These are phyloP conservation scores for Colletotrichum navitas DNA, from an alignment of 2,329 filamentous ascomycete genomes.

Conservation along the genomic window DNA sequence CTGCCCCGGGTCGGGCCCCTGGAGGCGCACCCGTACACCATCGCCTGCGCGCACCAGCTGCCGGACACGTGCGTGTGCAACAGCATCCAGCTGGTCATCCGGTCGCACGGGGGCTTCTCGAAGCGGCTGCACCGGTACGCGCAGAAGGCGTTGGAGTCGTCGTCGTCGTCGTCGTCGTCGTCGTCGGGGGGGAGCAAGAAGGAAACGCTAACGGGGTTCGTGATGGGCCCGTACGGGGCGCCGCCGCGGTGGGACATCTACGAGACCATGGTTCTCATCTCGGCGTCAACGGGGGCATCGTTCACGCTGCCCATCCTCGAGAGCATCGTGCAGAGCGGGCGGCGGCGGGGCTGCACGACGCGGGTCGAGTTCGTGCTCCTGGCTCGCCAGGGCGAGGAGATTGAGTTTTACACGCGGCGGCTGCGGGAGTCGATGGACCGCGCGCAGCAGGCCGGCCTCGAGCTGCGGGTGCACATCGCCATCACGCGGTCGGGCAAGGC, in stretches of 20 bases:
- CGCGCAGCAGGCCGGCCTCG: constrained; percentile 60
- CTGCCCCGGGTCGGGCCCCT: constrained; percentile 65
- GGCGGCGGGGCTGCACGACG: constrained; percentile 60
- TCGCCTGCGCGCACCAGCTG: constrained; percentile 66
- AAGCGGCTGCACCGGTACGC: constrained; percentile 60
- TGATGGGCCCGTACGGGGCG: constrained; percentile 68
- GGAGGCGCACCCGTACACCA: constrained; percentile 72
- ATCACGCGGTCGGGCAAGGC: constrained; percentile 58
- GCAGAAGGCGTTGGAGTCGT: constrained; percentile 33
- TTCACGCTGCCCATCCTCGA: constrained; percentile 72
- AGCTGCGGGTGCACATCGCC: constrained; percentile 66
- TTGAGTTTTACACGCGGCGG: constrained; percentile 67
- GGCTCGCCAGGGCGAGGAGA: constrained; percentile 64
- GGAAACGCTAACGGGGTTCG: constrained; percentile 58
- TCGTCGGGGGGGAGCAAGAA: constrained; percentile 14
- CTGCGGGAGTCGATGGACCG: constrained; percentile 59
- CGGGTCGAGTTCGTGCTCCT: constrained; percentile 67
- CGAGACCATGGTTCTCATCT: constrained; percentile 71
- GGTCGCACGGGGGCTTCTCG: constrained; percentile 69
- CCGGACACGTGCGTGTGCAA: constrained; percentile 68
- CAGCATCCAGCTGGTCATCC: constrained; percentile 70
- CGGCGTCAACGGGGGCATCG: constrained; percentile 73
- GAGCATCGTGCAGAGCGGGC: constrained; percentile 58
- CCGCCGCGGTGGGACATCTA: constrained; percentile 69
- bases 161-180: background rate